Evolutionary conservation across 2,329 filamentous ascomycete genomes (phyloP).

Genomic region (Alternaria brassicicola): DNA sequence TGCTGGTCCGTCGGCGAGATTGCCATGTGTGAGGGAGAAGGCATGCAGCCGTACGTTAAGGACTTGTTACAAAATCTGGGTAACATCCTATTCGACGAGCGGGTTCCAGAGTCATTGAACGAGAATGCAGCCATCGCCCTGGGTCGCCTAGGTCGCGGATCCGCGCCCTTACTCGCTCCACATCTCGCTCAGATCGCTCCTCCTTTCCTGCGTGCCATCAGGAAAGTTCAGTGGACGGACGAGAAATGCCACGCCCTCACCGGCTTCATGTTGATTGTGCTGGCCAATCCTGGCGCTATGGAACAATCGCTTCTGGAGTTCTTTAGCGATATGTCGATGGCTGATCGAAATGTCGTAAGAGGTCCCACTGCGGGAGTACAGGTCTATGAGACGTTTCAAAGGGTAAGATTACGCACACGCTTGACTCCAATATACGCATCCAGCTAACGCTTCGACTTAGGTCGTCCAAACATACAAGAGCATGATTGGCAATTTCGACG

Average conservation of each 20-base stretch:
- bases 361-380: conserved; percentile 63
- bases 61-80: conserved; percentile 78
- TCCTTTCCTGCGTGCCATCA: conserved; percentile 81
- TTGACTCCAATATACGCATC: not conserved
- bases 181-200: conserved; percentile 80
- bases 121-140: conserved; percentile 96
- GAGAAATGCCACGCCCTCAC: conserved; percentile 94
- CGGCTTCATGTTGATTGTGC: conserved; percentile 84
- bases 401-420: conserved; percentile 56
- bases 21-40: conserved; percentile 73
- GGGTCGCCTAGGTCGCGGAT: conserved; percentile 82
- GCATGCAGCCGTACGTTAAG: conserved; percentile 77
- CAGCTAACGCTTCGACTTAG: conserved; percentile 35
- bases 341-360: conserved; percentile 59
- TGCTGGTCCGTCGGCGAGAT: conserved; percentile 98
- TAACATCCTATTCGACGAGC: conserved; percentile 82
- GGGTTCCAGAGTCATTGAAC: conserved; percentile 82
- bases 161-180: conserved; percentile 75
- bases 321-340: conserved; percentile 82
- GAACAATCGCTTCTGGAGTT: conserved; percentile 82
- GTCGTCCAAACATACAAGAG: conserved; percentile 61
- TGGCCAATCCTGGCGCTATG: conserved; percentile 88
- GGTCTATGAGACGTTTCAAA: conserved; percentile 70
- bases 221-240: conserved; percentile 82
- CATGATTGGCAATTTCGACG: conserved; percentile 61